Evolutionary conservation across 495 filamentous ascomycete genomes (phyloP), one percentile per base, ranked within the genome.

Genomic region (Aspergillus avenaceus): DNA sequence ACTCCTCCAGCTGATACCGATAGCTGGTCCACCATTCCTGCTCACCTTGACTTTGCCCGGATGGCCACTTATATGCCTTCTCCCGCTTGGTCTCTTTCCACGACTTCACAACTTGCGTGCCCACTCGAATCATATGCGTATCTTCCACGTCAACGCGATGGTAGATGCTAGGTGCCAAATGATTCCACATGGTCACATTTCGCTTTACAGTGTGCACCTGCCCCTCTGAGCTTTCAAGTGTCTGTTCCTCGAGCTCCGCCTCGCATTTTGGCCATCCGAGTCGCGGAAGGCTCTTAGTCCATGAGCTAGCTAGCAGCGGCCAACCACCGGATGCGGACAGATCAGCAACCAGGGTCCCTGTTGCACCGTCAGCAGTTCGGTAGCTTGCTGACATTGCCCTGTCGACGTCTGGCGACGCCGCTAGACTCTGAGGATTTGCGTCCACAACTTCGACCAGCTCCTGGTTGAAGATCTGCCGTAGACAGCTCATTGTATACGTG

Each of bases 141-240:
- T 80, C 76, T 3, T 67, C 54, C 5, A 83, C 59, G 47, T 76
- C 71, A 41, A 84, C 78, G 11, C 77, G 69, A 58, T 84, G 80
- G 47, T 71, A 78, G 9, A 71, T 7, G 0, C 44, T 46, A 4
- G 71, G 65, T 22, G 63, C 16, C 1, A 78, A 42, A 41, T 66
- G 68, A 43, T 72, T 76, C 47, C 63, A 55, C 36, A 81, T 52
- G 8, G 61, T 70, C 24, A 81, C 64, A 12, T 56, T 74, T 28
- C 74, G 66, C 27, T 60, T 68, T 2, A 62, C 47, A 13, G 42
- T 22, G 25, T 54, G 36, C 2, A 41, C 69, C 53, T 69, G 49
- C 12, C 62, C 70, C 3, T 58, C 53, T 0, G n/a, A 44, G 3
- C 24, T 41, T 19, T 69, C 62, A 0, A 65, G 45, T 0, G 70